Base-by-base conservation (phyloP, 306 rosid genomes). In the Glycine soja region DNA sequence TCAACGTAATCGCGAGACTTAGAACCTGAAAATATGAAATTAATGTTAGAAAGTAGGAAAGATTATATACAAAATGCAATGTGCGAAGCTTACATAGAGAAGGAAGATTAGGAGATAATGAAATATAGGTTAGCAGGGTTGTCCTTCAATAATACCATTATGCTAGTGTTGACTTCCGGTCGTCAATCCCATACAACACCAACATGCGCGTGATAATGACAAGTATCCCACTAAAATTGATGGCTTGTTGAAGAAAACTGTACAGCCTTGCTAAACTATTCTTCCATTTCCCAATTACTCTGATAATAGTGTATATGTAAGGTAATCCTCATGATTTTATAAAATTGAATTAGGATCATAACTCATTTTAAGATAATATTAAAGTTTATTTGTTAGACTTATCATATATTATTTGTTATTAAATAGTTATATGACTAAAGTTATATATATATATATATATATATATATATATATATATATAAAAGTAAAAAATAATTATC, bases 71-170 rank as follows among this genome's bases (percentile, higher is more conserved):
- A 46, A 19, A 30, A 59, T 24, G 38, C 38, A 19, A 13, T 48
- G 30, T 45, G 48, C 34, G 10, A 54, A 36, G 5, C 40, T 65
- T 11, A 12, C n/a, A 11, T 0, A 5, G 14, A 34, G 52, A 47
- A 36, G 36, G 64, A 74, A 42, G 42, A 74, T 57, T 57, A 74
- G 42, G 13, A 2, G 48, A 74, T 40, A 42, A 57, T 74, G 18
- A 42, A 43, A 74, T 24, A 24, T 24, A 24, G 30, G 30, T 24
- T 24, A 24, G 30, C 30, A 24, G 30, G 52, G 15, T n/a, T 36
- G 52, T 38, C 52, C 77, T 52, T 56, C 75, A 40, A 3, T 68
- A 18, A 68, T 69, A 32, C 4, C 5, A 51, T 36, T 16, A 53
- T 72, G 15, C 50, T 13, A 14, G 34, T 52, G 36, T 72, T 36